Evolutionary conservation across 1,284 basidiomycete species (phyloP).

Genomic region (Sanghuangporus weigelae): DNA sequence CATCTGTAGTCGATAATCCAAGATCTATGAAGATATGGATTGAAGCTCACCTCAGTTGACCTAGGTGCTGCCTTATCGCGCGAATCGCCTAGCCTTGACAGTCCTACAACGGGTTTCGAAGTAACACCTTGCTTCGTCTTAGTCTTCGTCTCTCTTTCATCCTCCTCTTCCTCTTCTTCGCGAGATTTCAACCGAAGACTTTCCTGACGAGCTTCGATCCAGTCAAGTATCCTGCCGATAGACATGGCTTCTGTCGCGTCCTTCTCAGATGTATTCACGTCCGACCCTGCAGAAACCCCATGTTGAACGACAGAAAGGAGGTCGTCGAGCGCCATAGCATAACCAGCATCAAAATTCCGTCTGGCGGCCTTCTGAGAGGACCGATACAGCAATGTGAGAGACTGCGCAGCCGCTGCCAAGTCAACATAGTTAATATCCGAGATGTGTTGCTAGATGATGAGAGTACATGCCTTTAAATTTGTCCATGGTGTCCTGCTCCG

Average conservation of each 20-base stretch:
- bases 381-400: constrained; percentile 76
- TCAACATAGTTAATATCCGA: not conserved
- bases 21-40: not conserved
- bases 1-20: not conserved
- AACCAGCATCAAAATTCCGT: constrained; percentile 71
- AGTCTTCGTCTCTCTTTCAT: constrained; percentile 5
- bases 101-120: not conserved
- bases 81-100: constrained; percentile 19
- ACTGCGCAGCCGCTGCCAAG: constrained; percentile 64
- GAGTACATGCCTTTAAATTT: constrained; percentile 65
- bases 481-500: constrained; percentile 72
- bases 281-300: constrained; percentile 55
- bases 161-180: constrained; percentile 72
- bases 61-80: constrained; percentile 12
- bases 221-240: constrained; percentile 73
- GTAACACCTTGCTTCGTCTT: not conserved
- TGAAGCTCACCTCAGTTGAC: not conserved
- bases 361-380: constrained; percentile 70
- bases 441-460: not conserved
- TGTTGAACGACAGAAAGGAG: constrained; percentile 75
- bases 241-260: constrained; percentile 44
- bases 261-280: constrained; percentile 32
- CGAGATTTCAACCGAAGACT: constrained; percentile 49
- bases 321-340: constrained; percentile 71
- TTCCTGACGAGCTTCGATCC: constrained; percentile 67